Conservation (phyloP, 306 rosid species). For the Lotus japonicus region DNA sequence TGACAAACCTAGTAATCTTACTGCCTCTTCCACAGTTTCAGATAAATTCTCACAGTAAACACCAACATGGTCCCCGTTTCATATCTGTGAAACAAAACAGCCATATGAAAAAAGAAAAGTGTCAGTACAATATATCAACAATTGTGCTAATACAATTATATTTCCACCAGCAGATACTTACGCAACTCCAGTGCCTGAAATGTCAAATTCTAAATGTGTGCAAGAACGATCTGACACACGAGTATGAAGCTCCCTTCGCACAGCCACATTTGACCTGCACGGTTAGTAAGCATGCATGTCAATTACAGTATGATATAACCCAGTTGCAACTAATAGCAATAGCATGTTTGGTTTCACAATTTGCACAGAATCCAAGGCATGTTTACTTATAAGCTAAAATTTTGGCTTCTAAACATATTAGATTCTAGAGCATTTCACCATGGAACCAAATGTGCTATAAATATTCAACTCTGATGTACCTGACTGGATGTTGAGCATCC, state of each 20-base stretch:
- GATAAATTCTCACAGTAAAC: conserved; percentile 86
- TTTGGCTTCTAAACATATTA: no score
- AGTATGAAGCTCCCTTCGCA: conserved; percentile 82
- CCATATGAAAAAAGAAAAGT: conserved; percentile 9
- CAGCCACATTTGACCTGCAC: conserved; percentile 89
- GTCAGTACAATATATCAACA: background rate
- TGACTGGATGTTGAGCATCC: conserved; percentile 97
- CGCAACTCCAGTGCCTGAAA: conserved; percentile 69
- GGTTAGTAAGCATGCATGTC: conserved; percentile 24
- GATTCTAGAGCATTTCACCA: no score
- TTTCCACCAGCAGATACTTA: conserved; percentile 36
- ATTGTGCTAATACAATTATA: background rate
- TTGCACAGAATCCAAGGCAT: no score
- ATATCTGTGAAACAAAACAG: conserved; percentile 47
- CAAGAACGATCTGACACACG: conserved; percentile 90
- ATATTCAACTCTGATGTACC: conserved; percentile 34
- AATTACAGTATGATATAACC: conserved; percentile 9
- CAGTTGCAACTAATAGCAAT: conserved; percentile 1
- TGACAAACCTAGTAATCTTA: conserved; percentile 57
- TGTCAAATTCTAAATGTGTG: conserved; percentile 90
- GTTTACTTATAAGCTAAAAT: no score
- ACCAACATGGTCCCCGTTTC: conserved; percentile 98
- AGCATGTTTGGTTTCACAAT: no score
- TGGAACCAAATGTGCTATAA: background rate
- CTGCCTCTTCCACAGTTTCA: conserved; percentile 77